Base-by-base conservation (phyloP, 169 alveolate species). In the Eimeria brunetti region DNA sequence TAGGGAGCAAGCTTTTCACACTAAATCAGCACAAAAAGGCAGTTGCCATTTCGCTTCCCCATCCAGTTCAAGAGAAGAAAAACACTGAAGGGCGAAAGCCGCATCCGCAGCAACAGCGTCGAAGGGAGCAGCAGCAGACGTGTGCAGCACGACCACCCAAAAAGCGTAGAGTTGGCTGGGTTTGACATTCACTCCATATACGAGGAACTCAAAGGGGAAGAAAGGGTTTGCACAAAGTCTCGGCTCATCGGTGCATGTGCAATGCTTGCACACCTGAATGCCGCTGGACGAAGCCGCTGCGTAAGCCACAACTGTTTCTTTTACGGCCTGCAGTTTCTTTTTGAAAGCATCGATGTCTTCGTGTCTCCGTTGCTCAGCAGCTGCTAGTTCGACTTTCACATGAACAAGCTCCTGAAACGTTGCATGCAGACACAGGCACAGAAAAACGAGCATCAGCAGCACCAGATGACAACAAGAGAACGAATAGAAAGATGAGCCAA, bases 311-410 rank as follows among this genome's bases (percentile, higher is more conserved):
- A 92, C 89, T n/a, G 95, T 64, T n/a, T 92, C 92, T 18, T 92
- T 92, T 33, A 92, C 91, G 24, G 85, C 62, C 44, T 86, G 91
- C 75, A 92, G 33, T n/a, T 92, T 92, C 62, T 80, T 58, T 33
- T 92, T 92, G 76, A 86, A 92, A 38, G 89, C 76, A 33, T 92
- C 95, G n/a, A 92, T 58, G 64, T 92, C 95, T 67, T 92, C 95
- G 38, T 78, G 91, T 30, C 95, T 44, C 51, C 91, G 84, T 71
- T 92, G 95, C 88, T 92, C 95, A 16, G 95, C 95, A 30, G 88
- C 58, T 27, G 95, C 95, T 36, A 92, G 69, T 51, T 92, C 95
- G 16, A 92, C 88, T 69, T 92, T 92, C 73, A 90, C 88, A 49
- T 64, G 53, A 58, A 92, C 95, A 41, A 92, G 92, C 38, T 92